A percentile compares a stretch with the other conserved stretches of the same genome.
These are phyloP conservation scores for Cladosporium sp. DNA, from an alignment of 2,329 filamentous ascomycete genomes.

Conservation along the genomic window DNA sequence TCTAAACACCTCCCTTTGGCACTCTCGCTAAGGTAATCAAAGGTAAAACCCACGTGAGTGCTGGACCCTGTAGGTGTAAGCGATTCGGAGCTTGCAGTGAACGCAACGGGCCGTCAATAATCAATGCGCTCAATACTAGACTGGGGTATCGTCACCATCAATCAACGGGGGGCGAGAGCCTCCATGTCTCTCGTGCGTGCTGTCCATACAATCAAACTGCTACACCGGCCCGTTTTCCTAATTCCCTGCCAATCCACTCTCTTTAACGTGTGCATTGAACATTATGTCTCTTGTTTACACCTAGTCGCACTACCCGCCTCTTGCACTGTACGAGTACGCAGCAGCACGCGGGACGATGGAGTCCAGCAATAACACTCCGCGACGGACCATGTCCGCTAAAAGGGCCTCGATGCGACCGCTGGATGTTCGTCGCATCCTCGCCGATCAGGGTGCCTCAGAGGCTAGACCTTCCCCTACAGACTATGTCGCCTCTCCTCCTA, in stretches of 20 bases:
- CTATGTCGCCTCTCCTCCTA: slow-evolving; percentile 20
- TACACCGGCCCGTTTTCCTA: slow-evolving; percentile 12
- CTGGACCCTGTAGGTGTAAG: not conserved
- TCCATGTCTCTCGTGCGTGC: not conserved
- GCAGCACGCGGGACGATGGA: slow-evolving; percentile 6
- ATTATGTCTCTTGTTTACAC: slow-evolving; percentile 10
- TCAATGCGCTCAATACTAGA: slow-evolving; percentile 1
- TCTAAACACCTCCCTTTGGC: not conserved
- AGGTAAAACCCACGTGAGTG: not conserved
- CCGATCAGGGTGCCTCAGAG: slow-evolving; percentile 14
- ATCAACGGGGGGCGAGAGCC: slow-evolving; percentile 9
- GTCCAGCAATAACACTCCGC: slow-evolving; percentile 4
- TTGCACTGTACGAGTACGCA: not conserved
- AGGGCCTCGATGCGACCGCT: slow-evolving; percentile 16
- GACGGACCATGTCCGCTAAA: slow-evolving; percentile 16
- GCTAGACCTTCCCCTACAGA: slow-evolving; percentile 22
- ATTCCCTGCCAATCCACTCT: not conserved
- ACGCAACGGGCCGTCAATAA: slow-evolving; percentile 2
- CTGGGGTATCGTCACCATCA: slow-evolving; percentile 10
- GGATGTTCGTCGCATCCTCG: slow-evolving; percentile 21
- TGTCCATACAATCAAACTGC: slow-evolving; percentile 10
- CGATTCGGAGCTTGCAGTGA: slow-evolving; percentile 2
- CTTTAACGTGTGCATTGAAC: not conserved
- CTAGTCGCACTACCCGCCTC: not conserved
- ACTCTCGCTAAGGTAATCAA: slow-evolving; percentile 1